These are phyloP conservation scores for Candida sp. DNA, from an alignment of 1,139 yeast species.

Conservation along the genomic window DNA sequence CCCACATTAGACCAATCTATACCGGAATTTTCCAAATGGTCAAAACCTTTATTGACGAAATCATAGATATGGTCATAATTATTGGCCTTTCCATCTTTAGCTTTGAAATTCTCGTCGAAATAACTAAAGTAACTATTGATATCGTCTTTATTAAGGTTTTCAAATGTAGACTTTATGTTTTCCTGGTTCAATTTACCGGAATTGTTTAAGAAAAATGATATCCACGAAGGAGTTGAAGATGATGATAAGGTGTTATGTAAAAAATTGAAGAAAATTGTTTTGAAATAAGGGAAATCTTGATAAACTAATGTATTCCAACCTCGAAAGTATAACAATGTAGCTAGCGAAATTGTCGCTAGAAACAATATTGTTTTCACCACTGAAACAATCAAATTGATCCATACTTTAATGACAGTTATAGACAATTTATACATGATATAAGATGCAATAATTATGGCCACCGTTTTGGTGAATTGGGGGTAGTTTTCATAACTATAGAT, in stretches of 20 bases:
- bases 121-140: conserved; percentile 15
- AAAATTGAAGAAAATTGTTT: conserved; percentile 5
- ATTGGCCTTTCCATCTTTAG: conserved; percentile 8
- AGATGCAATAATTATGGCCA: conserved; percentile 14
- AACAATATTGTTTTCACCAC: conserved; percentile 16
- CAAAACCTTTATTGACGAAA: conserved; percentile 14
- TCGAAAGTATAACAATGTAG: conserved; percentile 14
- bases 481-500: conserved; percentile 15
- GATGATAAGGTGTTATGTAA: neutral
- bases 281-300: conserved; percentile 15
- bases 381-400: conserved; percentile 22
- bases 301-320: conserved; percentile 16
- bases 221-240: conserved; percentile 1
- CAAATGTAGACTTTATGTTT: conserved; percentile 4
- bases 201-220: neutral
- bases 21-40: conserved; percentile 6
- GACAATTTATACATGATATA: conserved; percentile 21
- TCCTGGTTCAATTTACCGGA: neutral
- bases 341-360: conserved; percentile 8
- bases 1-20: conserved; percentile 4
- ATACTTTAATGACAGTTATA: conserved; percentile 18
- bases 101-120: conserved; percentile 14
- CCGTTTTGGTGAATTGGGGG: conserved; percentile 22
- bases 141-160: conserved; percentile 6
- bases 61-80: conserved; percentile 12